phyloP scores from a whole-genome alignment of 768 basidiomycete genomes.

The Pseudohyphozyma bogoriensis region DNA sequence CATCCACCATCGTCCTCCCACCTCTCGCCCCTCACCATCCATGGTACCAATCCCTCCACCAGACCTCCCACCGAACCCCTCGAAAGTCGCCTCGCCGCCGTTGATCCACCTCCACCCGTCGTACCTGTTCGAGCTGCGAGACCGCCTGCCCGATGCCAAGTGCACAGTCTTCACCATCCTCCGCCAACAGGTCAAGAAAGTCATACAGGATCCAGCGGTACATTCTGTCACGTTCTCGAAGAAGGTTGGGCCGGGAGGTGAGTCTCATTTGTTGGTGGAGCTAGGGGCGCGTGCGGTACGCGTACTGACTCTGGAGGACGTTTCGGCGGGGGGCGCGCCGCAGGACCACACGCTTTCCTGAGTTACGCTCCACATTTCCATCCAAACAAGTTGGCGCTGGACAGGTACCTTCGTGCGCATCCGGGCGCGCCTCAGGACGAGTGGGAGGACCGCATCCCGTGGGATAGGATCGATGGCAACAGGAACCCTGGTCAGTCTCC shows the following conservation, averaged over 20 bases:
- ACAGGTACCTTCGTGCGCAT: not conserved
- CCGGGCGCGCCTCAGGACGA: not conserved
- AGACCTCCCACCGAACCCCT: not conserved
- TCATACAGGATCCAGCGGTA: not conserved
- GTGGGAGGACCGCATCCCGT: not conserved
- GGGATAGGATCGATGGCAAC: not conserved
- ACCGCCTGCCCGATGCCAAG: not conserved
- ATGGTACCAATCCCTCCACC: not conserved
- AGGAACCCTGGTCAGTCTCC: not conserved
- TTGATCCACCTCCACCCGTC: not conserved
- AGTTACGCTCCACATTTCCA: not conserved
- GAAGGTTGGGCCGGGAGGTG: not conserved
- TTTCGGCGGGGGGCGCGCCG: not conserved
- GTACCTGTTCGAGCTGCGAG: not conserved
- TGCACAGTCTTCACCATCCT: not conserved
- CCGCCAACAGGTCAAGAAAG: not conserved
- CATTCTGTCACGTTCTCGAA: not conserved
- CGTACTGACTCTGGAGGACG: too few relatives aligned
- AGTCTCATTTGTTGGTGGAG: too few relatives aligned
- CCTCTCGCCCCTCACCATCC: not conserved
- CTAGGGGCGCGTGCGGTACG: too few relatives aligned
- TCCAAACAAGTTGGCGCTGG: not conserved
- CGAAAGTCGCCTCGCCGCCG: not conserved
- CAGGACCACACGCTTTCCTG: not conserved
- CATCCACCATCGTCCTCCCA: too few relatives aligned